Evolutionary conservation across 768 basidiomycete genomes (phyloP), one percentile per base, ranked within the genome.

Genomic region (Leccinum ochraceum): DNA sequence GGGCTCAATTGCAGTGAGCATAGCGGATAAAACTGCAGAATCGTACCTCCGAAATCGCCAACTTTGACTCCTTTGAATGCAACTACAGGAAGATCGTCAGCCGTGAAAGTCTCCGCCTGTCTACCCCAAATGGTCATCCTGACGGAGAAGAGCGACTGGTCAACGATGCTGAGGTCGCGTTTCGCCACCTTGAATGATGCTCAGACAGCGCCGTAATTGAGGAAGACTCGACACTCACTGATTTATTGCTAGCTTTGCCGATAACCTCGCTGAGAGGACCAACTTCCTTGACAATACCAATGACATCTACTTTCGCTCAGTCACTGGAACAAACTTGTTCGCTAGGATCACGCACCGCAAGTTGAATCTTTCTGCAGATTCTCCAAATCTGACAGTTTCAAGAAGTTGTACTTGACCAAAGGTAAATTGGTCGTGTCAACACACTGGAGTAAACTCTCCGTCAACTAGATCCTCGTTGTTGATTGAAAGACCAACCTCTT

Each of bases 111-210:
- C 71, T 98, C 94, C 0, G 96, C 96, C 72, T 93, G 90, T 73
- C 90, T 94, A 24, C 96, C 97, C 97, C 96, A 99, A 32, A 98
- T 79, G 3, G 96, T 99, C 64, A 98, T 72, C 36, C 93, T 85
- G 44, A 93, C 87, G 16, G 87, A 84, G 68, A 78, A 92, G 37
- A 83, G 83, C 7, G 93, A 89, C 61, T 83, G 84, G 72, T 99
- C 96, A 13, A 95, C 95, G 36, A 99, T 76, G 1, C 84, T 88
- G 54, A 99, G 77, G 49, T 99, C 96, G 50, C 96, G 88, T 75
- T 98, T 98, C 34, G 83, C 80, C 60, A 95, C 82, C 92, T 96
- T 65, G 55, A 53, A 52, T 5, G 39, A 52, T 53, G 24, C 2
- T 59, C 54, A 58, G 60, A 63, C 30, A 52, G 24, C 42, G 53